Conservation (phyloP, 352 stramenopile genomes). For the Phytophthora quininea region DNA sequence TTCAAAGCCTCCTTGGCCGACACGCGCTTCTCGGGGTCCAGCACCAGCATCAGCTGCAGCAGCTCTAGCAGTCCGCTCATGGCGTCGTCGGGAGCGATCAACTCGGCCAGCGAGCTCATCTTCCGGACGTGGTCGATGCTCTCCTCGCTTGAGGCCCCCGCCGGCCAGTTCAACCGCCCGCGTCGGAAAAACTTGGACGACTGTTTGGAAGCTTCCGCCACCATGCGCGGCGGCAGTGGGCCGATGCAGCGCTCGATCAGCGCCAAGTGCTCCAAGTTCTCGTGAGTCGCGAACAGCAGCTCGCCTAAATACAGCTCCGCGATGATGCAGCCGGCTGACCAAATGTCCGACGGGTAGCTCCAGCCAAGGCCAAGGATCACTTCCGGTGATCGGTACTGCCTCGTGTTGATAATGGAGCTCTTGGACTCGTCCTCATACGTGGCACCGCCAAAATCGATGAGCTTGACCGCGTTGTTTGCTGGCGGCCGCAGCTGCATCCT, state of each 20-base stretch:
- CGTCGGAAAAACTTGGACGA: conserved; percentile 86
- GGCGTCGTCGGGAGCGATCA: conserved; percentile 70
- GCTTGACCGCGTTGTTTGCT: conserved; percentile 75
- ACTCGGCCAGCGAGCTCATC: conserved; percentile 71
- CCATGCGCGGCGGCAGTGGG: conserved; percentile 90
- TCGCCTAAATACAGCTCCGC: conserved; percentile 97
- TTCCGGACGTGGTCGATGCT: conserved; percentile 82
- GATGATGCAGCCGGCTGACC: conserved; percentile 98
- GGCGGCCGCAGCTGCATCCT: conserved; percentile 61
- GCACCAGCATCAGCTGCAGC: conserved; percentile 92
- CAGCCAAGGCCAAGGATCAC: conserved; percentile 98
- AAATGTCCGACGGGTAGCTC: conserved; percentile 98
- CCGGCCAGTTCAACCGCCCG: conserved; percentile 69
- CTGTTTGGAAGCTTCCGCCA: conserved; percentile 60
- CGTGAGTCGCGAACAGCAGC: conserved; percentile 97
- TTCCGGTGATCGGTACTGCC: conserved; percentile 98
- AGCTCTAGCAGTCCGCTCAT: conserved; percentile 82
- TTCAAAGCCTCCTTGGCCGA: conserved; percentile 89
- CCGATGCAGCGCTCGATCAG: conserved; percentile 97
- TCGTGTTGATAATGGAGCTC: conserved; percentile 97
- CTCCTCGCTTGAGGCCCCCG: conserved; percentile 65
- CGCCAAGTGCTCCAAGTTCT: conserved; percentile 98
- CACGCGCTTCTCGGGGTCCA: conserved; percentile 93
- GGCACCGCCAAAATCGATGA: conserved; percentile 99
- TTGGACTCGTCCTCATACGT: conserved; percentile 98